These are phyloP conservation scores for Lactuca saligna DNA, from an alignment of 129 eudicot species.

Conservation along the genomic window DNA sequence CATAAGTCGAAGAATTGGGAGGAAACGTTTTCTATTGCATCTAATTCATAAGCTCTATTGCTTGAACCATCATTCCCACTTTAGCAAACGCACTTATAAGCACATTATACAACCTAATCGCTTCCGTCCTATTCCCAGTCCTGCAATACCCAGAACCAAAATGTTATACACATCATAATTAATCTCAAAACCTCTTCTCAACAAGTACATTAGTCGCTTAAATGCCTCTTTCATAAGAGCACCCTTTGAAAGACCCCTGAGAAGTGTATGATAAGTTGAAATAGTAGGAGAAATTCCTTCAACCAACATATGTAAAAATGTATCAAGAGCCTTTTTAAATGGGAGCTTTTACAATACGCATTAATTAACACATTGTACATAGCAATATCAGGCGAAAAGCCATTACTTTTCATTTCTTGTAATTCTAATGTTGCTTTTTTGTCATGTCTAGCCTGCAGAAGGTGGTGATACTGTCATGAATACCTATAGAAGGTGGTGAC, in stretches of 20 bases:
- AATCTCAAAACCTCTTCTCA: slow-evolving; percentile 56
- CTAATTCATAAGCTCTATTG: slow-evolving; percentile 88
- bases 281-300: slow-evolving; percentile 67
- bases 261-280: slow-evolving; percentile 72
- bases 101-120: slow-evolving; percentile 73
- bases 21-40: slow-evolving; percentile 73
- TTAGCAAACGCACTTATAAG: slow-evolving; percentile 78
- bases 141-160: slow-evolving; percentile 67
- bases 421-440: slow-evolving; percentile 57
- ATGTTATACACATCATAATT: slow-evolving; percentile 58
- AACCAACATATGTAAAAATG: slow-evolving; percentile 58
- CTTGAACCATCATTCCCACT: slow-evolving; percentile 84
- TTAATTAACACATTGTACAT: slow-evolving; percentile 74
- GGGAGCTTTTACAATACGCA: slow-evolving; percentile 73
- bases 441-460: slow-evolving; percentile 92
- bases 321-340: slow-evolving; percentile 55
- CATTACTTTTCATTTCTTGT: slow-evolving; percentile 56
- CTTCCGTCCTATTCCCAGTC: slow-evolving; percentile 70
- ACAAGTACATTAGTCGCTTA: slow-evolving; percentile 54
- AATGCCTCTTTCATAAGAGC: slow-evolving; percentile 52
- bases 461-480: slow-evolving; percentile 55
- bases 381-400: slow-evolving; percentile 60
- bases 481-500: too few species aligned
- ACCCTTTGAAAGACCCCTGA: slow-evolving; percentile 54
- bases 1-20: slow-evolving; percentile 80